phyloP scores from a whole-genome alignment of 176 grass and related monocot species.

The Cenchrus purpureus region DNA sequence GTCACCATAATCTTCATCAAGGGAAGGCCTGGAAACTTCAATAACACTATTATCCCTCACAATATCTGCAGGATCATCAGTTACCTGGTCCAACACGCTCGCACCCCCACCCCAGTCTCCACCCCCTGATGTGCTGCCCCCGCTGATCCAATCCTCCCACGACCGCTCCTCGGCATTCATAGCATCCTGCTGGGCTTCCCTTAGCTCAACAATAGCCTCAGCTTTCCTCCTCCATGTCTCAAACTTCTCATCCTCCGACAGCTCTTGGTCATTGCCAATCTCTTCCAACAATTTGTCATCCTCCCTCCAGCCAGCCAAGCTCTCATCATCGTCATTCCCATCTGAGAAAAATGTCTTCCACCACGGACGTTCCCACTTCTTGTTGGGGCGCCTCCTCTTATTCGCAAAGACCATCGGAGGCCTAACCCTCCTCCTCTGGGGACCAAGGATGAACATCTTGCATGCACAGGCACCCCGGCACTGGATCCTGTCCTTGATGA shows the following conservation, averaged over 20 bases:
- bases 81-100: conserved; percentile 37
- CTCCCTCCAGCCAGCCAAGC: conserved; percentile 52
- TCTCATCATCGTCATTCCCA: conserved; percentile 60
- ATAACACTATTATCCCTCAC: conserved; percentile 66
- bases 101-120: conserved; percentile 53
- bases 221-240: conserved; percentile 83
- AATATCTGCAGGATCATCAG: conserved; percentile 64
- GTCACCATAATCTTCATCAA: conserved; percentile 70
- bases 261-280: conserved; percentile 33
- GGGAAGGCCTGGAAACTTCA: conserved; percentile 51
- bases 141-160: conserved; percentile 86
- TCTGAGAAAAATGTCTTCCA: conserved; percentile 72
- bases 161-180: conserved; percentile 58
- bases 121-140: conserved; percentile 42
- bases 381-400: conserved; percentile 40
- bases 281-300: conserved; percentile 57
- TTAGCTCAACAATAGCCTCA: conserved; percentile 83
- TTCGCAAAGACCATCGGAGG: conserved; percentile 54
- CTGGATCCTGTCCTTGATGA: conserved; percentile 19
- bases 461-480: conserved; percentile 26
- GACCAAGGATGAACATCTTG: conserved; percentile 54
- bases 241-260: conserved; percentile 77
- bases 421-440: conserved; percentile 40
- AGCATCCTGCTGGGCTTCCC: conserved; percentile 71
- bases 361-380: conserved; percentile 65